Evolutionary conservation across 2,329 filamentous ascomycete genomes (phyloP), one percentile per base, ranked within the genome.

Genomic region (Didymella lethalis): DNA sequence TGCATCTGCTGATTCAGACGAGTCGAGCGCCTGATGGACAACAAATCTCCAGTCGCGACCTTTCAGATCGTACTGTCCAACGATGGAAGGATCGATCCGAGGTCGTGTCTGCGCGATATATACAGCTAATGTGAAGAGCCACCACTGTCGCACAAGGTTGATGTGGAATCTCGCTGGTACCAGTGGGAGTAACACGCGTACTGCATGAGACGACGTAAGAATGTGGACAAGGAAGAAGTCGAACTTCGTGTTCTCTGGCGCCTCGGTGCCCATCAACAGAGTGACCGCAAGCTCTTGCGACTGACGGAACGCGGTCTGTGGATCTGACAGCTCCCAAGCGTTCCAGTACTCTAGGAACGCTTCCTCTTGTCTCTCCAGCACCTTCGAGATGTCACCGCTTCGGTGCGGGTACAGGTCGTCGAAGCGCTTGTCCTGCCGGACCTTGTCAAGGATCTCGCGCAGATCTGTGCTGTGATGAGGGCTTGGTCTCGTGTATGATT

Each of bases 341-440:
- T 96, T 95, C 92, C 93, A 98, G 79, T 98, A 92, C 66, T 96
- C 90, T 45, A 97, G 77, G 16, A 97, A 81, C 0, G 88, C 83
- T 14, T 84, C 82, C 70, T 94, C 90, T 51, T 90, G 85, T 59
- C 90, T 81, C 34, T 85, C 78, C 61, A 97, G 89, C 7, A 97
- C 80, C 2, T 79, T 78, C 4, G 87, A 82, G 50, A 96, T 81
- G 67, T 95, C 91, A 34, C 84, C 81, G 1, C 86, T 86, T 0
- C 84, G 81, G 7, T 83, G 76, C 14, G 84, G 73, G 67, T 91
- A 90, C 2, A 93, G 68, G 0, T 81, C 83, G 64, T 92, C 84
- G 58, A 98, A 89, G 0, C 87, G 84, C 50, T 83, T 80, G 77
- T 99, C 94, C 4, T 79, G 74, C 8, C 84, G 82, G 44, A 97